Evolutionary conservation across 192 early-diverging fungal genomes (phyloP).

Genomic region (Entomortierella parvispora): DNA sequence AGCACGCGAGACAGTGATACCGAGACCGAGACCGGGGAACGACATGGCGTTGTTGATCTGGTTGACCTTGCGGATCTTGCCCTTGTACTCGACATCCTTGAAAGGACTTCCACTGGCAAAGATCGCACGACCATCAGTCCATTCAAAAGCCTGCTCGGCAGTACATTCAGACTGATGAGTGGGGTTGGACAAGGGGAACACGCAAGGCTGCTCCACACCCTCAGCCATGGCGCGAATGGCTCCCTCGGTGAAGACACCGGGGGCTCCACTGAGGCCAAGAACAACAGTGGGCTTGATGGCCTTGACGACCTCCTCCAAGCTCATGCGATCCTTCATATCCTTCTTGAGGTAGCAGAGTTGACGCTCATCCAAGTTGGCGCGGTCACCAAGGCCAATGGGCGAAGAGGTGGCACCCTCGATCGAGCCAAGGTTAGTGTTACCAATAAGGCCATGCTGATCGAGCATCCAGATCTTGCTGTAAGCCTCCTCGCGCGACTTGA

Average conservation of each 20-base stretch:
- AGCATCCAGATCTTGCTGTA: constrained; percentile 65
- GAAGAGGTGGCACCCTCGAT: constrained; percentile 10
- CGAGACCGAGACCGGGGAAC: constrained; percentile 66
- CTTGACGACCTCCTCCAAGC: constrained; percentile 59
- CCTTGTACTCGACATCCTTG: constrained; percentile 58
- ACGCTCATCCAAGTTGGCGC: constrained; percentile 55
- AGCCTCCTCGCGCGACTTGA: constrained; percentile 67
- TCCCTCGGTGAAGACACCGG: constrained; percentile 60
- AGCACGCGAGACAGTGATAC: constrained; percentile 61
- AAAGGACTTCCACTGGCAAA: constrained; percentile 67
- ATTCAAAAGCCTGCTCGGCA: constrained; percentile 64
- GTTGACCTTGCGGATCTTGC: constrained; percentile 55
- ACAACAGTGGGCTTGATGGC: constrained; percentile 61
- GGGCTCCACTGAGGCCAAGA: constrained; percentile 59
- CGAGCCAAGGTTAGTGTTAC: constrained; percentile 35
- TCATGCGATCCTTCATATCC: constrained; percentile 58
- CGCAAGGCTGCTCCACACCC: constrained; percentile 56
- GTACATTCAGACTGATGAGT: constrained; percentile 63
- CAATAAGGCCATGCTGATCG: constrained; percentile 61
- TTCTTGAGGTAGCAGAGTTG: constrained; percentile 59
- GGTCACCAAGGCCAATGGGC: constrained; percentile 39
- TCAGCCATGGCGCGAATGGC: constrained; percentile 65
- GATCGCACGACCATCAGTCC: constrained; percentile 63
- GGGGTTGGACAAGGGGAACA: constrained; percentile 65
- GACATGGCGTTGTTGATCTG: constrained; percentile 67